phyloP scores from a whole-genome alignment of 176 grass and related monocot genomes.

The Eragrostis curvula region DNA sequence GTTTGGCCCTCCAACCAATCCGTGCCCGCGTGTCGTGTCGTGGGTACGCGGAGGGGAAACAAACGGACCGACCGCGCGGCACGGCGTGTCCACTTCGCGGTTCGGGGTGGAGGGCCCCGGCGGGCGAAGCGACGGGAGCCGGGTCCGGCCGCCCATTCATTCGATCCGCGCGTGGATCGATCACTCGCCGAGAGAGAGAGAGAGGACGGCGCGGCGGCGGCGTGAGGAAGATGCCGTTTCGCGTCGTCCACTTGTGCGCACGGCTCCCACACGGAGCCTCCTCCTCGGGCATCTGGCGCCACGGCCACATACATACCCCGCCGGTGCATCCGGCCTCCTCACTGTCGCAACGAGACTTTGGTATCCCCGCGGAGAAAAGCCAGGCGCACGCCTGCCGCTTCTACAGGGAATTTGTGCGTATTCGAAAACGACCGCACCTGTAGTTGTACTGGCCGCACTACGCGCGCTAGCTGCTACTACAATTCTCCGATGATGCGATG shows the following conservation, averaged over 20 bases:
- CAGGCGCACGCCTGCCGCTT: background rate
- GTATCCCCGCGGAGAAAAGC: background rate
- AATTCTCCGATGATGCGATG: too few relatives aligned
- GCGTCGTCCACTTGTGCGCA: background rate
- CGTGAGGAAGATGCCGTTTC: background rate
- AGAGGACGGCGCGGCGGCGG: background rate
- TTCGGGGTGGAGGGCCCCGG: background rate
- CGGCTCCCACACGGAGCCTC: background rate
- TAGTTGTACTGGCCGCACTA: background rate
- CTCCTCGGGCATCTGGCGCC: background rate
- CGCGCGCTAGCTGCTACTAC: too few relatives aligned
- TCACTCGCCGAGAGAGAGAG: too few relatives aligned
- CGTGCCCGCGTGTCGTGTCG: background rate
- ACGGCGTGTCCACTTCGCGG: background rate
- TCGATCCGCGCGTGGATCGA: too few relatives aligned
- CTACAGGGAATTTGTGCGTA: constrained; percentile 1
- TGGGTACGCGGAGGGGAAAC: background rate
- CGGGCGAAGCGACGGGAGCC: background rate
- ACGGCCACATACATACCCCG: background rate
- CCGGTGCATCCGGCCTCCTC: background rate
- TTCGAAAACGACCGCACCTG: background rate
- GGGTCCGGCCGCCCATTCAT: background rate
- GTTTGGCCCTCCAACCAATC: too few relatives aligned
- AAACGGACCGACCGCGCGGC: background rate
- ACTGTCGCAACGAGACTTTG: background rate